A percentile compares a stretch with the other conserved stretches of the same genome.
These are phyloP conservation scores for Saitozyma sp. DNA, from an alignment of 768 basidiomycete species.

Conservation along the genomic window DNA sequence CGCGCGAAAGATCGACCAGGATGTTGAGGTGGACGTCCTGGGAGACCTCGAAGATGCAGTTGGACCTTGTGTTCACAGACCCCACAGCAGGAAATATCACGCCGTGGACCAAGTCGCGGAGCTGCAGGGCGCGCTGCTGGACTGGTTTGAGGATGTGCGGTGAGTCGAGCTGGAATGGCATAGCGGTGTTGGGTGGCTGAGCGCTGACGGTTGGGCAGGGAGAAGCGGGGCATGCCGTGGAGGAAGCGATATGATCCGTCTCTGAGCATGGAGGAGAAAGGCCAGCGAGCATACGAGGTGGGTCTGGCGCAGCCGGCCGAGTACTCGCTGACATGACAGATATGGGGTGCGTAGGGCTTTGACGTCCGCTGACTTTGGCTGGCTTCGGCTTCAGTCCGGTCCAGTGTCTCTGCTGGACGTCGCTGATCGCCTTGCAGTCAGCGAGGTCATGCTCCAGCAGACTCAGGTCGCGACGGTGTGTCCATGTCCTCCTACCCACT, in stretches of 20 bases:
- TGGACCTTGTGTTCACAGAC: constrained; percentile 16
- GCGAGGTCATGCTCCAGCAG: constrained; percentile 93
- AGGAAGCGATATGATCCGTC: constrained; percentile 63
- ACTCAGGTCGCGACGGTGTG: constrained; percentile 68
- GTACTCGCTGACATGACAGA: constrained; percentile 7
- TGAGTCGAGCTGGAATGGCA: constrained; percentile 14
- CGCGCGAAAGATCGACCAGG: not conserved
- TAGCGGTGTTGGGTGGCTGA: not conserved
- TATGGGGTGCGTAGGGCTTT: constrained; percentile 24
- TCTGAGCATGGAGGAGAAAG: constrained; percentile 62
- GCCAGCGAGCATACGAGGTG: constrained; percentile 91
- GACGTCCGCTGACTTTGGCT: not conserved
- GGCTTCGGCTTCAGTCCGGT: not conserved
- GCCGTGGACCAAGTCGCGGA: constrained; percentile 14
- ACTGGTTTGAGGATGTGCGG: constrained; percentile 73
- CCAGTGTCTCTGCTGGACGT: not conserved
- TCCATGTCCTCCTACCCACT: not conserved
- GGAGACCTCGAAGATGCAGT: constrained; percentile 26
- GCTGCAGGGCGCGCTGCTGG: constrained; percentile 42
- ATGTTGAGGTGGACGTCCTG: not conserved
- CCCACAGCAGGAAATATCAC: constrained; percentile 35
- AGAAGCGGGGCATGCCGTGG: constrained; percentile 86
- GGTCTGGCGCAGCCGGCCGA: constrained; percentile 16
- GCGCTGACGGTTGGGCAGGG: constrained; percentile 26
- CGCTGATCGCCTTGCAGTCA: constrained; percentile 24